Conservation (phyloP, 805 yeast species). For the Candida ascalaphidarum region DNA sequence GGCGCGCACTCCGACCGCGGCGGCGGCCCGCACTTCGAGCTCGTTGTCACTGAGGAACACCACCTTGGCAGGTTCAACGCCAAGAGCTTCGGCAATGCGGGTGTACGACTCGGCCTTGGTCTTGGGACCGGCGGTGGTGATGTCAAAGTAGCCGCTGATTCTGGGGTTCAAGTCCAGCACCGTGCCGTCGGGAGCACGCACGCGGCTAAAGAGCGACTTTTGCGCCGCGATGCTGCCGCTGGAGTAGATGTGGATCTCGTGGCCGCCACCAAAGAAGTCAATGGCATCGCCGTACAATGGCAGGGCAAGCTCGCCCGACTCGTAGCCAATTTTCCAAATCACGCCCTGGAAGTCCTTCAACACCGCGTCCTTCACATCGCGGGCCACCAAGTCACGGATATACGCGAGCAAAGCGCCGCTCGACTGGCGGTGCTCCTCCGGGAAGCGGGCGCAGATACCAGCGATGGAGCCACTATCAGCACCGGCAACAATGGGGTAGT, state of each 20-base stretch:
- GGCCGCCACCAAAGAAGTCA: slow-evolving; percentile 31
- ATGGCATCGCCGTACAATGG: slow-evolving; percentile 75
- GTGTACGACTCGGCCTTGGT: slow-evolving; percentile 47
- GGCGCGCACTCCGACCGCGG: slow-evolving; percentile 51
- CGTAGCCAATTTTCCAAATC: slow-evolving; percentile 78
- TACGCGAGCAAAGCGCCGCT: slow-evolving; percentile 31
- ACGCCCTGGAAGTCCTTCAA: slow-evolving; percentile 77
- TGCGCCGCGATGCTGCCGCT: slow-evolving; percentile 90
- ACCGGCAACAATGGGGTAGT: slow-evolving; percentile 11
- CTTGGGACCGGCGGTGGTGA: slow-evolving; percentile 75
- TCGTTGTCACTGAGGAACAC: slow-evolving; percentile 78
- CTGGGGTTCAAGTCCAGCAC: slow-evolving; percentile 42
- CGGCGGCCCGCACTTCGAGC: slow-evolving; percentile 70
- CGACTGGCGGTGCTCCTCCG: slow-evolving; percentile 19
- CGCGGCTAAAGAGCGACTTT: slow-evolving; percentile 63
- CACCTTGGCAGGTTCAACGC: slow-evolving; percentile 23
- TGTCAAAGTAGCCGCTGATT: slow-evolving; percentile 72
- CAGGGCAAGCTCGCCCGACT: slow-evolving; percentile 64
- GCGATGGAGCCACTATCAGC: slow-evolving; percentile 13
- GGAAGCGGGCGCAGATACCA: slow-evolving; percentile 34
- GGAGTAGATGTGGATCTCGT: slow-evolving; percentile 64
- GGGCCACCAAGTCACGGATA: slow-evolving; percentile 47
- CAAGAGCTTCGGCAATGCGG: slow-evolving; percentile 41
- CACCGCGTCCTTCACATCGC: slow-evolving; percentile 70
- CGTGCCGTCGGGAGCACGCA: slow-evolving; percentile 21